A percentile compares a stretch with the other conserved stretches of the same genome.
Conservation (phyloP, 192 early-diverging fungal genomes). For the Coemansia sp. region DNA sequence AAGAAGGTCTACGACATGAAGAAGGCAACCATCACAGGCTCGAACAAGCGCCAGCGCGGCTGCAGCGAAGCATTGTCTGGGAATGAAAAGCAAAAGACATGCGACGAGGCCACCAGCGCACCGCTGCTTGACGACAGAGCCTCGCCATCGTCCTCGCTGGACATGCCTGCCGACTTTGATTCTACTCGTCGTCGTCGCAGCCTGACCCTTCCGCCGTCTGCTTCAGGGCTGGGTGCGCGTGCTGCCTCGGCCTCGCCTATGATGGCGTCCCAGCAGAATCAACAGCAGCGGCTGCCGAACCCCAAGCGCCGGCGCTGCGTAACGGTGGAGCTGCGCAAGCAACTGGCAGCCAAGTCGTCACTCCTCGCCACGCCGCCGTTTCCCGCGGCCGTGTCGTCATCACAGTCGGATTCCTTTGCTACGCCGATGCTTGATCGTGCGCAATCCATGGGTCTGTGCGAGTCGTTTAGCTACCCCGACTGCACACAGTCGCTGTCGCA, state of each 20-base stretch:
- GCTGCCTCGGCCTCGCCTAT: constrained; percentile 44
- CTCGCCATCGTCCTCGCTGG: not conserved
- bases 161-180: constrained; percentile 27
- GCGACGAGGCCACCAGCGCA: constrained; percentile 22
- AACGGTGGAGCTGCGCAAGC: constrained; percentile 47
- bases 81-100: constrained; percentile 11
- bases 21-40: constrained; percentile 24
- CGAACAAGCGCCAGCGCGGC: constrained; percentile 32
- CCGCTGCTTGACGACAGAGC: constrained; percentile 14
- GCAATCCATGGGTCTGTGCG: constrained; percentile 21
- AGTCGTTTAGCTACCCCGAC: constrained; percentile 13
- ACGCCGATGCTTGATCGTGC: constrained; percentile 8
- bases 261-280: constrained; percentile 14
- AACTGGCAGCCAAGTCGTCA: constrained; percentile 41
- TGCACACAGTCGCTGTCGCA: constrained; percentile 3
- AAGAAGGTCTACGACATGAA: constrained; percentile 51
- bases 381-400: not conserved
- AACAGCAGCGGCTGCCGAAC: not conserved
- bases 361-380: constrained; percentile 25
- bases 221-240: not conserved
- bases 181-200: constrained; percentile 38
- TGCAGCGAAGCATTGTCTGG: constrained; percentile 23
- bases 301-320: constrained; percentile 51
- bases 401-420: not conserved
- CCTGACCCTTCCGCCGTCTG: constrained; percentile 30